phyloP scores from a whole-genome alignment of 768 basidiomycete species.

The Xanthoconium stramineum region DNA sequence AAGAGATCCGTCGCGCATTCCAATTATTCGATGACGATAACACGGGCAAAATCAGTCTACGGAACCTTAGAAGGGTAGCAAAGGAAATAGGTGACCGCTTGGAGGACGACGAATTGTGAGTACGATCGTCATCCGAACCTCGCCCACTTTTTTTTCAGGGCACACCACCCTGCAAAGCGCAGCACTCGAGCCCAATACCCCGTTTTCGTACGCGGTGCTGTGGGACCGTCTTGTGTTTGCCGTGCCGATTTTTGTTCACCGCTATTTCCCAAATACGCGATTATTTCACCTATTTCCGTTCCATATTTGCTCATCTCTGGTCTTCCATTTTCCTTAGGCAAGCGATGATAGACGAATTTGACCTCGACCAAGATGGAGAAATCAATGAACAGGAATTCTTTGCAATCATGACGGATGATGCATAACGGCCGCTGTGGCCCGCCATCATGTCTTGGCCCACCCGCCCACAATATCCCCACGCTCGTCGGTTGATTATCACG shows the following conservation, averaged over 20 bases:
- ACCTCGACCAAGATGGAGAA: conserved; percentile 96
- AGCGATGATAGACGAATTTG: conserved; percentile 99
- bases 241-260: conserved; percentile 24
- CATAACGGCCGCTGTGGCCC: conserved; percentile 35
- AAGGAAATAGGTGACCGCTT: conserved; percentile 95
- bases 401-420: conserved; percentile 94
- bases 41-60: conserved; percentile 89
- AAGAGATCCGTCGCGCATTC: conserved; percentile 95
- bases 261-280: conserved; percentile 18
- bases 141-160: conserved; percentile 16
- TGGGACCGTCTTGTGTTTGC: conserved; percentile 16
- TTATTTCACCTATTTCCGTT: conserved; percentile 11
- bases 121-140: conserved; percentile 19
- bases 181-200: conserved; percentile 29
- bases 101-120: conserved; percentile 95
- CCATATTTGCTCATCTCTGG: conserved; percentile 31
- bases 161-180: conserved; percentile 15
- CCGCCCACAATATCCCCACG: conserved; percentile 1
- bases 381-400: conserved; percentile 97
- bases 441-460: no score
- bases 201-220: conserved; percentile 26
- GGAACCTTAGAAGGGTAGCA: conserved; percentile 89
- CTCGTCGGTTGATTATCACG: conserved; percentile 8
- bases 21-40: conserved; percentile 95
- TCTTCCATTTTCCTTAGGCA: conserved; percentile 55